Conservation (phyloP, 305 asterid species). For the Coffea humblotiana region DNA sequence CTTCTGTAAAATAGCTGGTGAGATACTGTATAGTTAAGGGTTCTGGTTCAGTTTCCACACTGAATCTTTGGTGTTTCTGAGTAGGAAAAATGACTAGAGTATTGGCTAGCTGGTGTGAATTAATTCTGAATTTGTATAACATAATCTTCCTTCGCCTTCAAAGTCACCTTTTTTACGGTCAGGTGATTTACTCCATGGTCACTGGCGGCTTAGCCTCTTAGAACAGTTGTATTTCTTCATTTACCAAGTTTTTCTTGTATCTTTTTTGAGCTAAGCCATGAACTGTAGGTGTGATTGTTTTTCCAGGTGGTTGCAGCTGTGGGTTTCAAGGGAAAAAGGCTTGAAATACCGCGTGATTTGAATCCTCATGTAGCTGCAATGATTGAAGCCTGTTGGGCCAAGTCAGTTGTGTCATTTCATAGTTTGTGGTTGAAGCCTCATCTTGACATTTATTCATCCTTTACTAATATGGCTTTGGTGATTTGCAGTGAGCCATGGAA, state of each 20-base stretch:
- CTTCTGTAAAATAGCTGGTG: neutral
- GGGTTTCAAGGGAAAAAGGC: conserved; percentile 76
- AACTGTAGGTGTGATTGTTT: conserved; percentile 9
- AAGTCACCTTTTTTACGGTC: neutral
- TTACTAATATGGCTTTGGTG: neutral
- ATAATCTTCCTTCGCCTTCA: neutral
- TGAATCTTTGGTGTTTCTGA: neutral
- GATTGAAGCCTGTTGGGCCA: conserved; percentile 85
- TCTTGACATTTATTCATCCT: neutral
- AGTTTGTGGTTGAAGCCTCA: conserved; percentile 10
- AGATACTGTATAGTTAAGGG: neutral
- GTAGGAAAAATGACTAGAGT: neutral
- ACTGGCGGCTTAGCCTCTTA: neutral
- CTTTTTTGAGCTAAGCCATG: neutral
- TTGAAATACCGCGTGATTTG: conserved; percentile 72
- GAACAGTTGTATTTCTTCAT: neutral
- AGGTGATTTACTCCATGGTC: neutral
- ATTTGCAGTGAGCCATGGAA: conserved; percentile 82
- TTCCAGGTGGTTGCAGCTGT: conserved; percentile 95
- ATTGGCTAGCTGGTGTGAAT: neutral
- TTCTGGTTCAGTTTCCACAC: neutral
- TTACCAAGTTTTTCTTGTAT: neutral
- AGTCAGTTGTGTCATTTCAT: conserved; percentile 48
- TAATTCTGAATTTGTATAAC: neutral
- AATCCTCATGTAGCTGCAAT: conserved; percentile 76